These are phyloP conservation scores for Physcomitrium patens DNA, from an alignment of 225 moss, liverwort and hornwort species.

Conservation along the genomic window DNA sequence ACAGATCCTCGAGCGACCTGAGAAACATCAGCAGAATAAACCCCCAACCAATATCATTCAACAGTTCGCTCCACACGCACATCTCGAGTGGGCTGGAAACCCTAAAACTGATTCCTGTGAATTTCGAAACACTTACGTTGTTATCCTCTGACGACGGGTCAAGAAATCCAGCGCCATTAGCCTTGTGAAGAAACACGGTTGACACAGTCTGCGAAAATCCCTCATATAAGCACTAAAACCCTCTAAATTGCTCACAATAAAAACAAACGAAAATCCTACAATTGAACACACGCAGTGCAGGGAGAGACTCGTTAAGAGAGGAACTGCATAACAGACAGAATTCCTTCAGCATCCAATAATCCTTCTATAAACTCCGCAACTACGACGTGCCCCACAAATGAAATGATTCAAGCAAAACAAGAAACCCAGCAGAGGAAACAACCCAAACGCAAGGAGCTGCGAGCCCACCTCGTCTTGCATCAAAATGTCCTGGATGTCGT, in stretches of 20 bases:
- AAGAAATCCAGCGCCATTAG: conserved; percentile 84
- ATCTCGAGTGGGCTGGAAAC: not conserved
- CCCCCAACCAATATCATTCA: not conserved
- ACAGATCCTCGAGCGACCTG: conserved; percentile 80
- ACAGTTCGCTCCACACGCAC: not conserved
- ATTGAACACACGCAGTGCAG: not conserved
- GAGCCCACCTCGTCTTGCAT: conserved; percentile 71
- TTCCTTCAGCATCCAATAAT: not conserved
- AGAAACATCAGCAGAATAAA: conserved; percentile 13
- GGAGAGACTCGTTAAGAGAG: no score
- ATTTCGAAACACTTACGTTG: conserved; percentile 45
- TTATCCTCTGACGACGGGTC: conserved; percentile 96
- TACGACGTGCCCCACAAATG: not conserved
- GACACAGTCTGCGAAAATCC: conserved; percentile 65
- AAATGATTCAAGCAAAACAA: not conserved
- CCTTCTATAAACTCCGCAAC: not conserved
- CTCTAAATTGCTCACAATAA: not conserved
- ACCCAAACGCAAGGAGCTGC: not conserved
- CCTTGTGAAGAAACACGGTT: conserved; percentile 62
- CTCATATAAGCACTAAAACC: conserved; percentile 8
- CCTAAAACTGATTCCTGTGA: not conserved
- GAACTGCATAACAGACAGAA: not conserved
- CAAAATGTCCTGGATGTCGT: conserved; percentile 76
- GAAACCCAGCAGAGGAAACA: not conserved
- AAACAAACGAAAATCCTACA: not conserved